Percentiles rank a stretch among this genome's conserved stretches.
phyloP scores from a whole-genome alignment of 805 yeast species.

The Candida adriatica region DNA sequence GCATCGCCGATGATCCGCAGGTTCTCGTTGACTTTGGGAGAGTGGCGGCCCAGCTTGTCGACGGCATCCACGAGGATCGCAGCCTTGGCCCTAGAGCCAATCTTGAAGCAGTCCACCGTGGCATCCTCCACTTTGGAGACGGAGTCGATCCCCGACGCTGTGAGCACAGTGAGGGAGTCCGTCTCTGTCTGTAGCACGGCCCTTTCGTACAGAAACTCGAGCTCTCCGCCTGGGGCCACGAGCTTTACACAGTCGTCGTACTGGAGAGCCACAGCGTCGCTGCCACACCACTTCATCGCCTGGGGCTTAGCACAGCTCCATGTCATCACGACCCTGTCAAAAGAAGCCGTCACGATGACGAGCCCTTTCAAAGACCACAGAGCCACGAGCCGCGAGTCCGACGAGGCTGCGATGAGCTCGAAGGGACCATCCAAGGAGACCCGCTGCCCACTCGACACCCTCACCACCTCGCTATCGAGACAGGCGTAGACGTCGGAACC shows the following conservation, averaged over 20 bases:
- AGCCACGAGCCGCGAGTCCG: slow-evolving; percentile 9
- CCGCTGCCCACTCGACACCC: neutral
- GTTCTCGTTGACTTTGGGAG: slow-evolving; percentile 79
- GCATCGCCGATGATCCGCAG: slow-evolving; percentile 47
- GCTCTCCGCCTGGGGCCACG: slow-evolving; percentile 58
- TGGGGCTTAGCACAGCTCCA: slow-evolving; percentile 6
- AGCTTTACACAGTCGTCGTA: slow-evolving; percentile 56
- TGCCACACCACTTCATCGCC: slow-evolving; percentile 70
- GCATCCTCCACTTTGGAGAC: slow-evolving; percentile 53
- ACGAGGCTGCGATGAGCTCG: slow-evolving; percentile 6
- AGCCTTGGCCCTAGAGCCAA: slow-evolving; percentile 80
- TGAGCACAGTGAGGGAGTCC: slow-evolving; percentile 71
- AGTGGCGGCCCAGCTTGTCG: slow-evolving; percentile 53
- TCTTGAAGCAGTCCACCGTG: slow-evolving; percentile 58
- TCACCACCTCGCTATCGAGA: slow-evolving; percentile 6
- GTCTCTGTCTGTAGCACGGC: slow-evolving; percentile 40
- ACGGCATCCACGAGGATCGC: slow-evolving; percentile 79
- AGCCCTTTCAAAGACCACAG: slow-evolving; percentile 9
- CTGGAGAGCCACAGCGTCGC: slow-evolving; percentile 68
- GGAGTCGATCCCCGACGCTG: slow-evolving; percentile 46
- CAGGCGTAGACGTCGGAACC: slow-evolving; percentile 3
- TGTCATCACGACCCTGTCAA: slow-evolving; percentile 8
- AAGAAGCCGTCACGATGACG: slow-evolving; percentile 5
- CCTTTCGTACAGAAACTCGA: slow-evolving; percentile 44
- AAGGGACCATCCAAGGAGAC: slow-evolving; percentile 13